Evolutionary conservation across 441 rosid genomes (phyloP), one percentile per base, ranked within the genome.

Genomic region (Breynia disticha): DNA sequence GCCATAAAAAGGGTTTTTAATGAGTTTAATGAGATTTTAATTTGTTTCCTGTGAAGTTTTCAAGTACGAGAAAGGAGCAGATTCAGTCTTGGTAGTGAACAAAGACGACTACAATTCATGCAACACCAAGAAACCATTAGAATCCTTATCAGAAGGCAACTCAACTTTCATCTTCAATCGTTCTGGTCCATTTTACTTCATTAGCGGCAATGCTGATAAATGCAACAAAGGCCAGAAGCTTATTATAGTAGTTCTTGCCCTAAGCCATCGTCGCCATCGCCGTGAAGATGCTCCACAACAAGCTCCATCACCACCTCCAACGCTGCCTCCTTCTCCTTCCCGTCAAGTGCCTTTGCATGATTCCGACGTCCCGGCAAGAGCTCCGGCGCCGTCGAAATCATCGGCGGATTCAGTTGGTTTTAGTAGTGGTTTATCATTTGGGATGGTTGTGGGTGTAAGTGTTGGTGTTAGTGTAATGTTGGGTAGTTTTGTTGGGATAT

Each of bases 121-220:
- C 90, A 80, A 78, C 72, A 75, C 75, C 9, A 74, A 56, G 32
- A 75, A 56, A 18, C 93, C 95, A 9, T 16, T 76, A 3, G 58
- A 61, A 38, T 63, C 90, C 7, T 68, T 87, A 1, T 54, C 75
- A 1, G 88, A 85, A 6, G 95, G 96, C 7, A 69, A 75, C 35
- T 85, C 95, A 13, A 21, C 37, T 52, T 79, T 80, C 74, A 64
- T 37, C 22, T 63, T 87, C 21, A 67, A 77, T 61, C 81, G 59
- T 7, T 80, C 95, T 8, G 98, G 98, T 48, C 79, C 87, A 4
- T 85, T 81, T 72, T 90, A 67, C 63, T 90, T 90, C 71, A 73
- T 85, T 60, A 76, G 77, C 19, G 93, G 96, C 18, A 63, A 63
- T 48, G 57, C 65, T 4, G 73, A 69, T 52, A 72, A 73, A 57